A percentile compares a stretch with the other conserved stretches of the same genome.
Evolutionary conservation across 1,284 basidiomycete genomes (phyloP).

Genomic region (Trichosporon sp.): DNA sequence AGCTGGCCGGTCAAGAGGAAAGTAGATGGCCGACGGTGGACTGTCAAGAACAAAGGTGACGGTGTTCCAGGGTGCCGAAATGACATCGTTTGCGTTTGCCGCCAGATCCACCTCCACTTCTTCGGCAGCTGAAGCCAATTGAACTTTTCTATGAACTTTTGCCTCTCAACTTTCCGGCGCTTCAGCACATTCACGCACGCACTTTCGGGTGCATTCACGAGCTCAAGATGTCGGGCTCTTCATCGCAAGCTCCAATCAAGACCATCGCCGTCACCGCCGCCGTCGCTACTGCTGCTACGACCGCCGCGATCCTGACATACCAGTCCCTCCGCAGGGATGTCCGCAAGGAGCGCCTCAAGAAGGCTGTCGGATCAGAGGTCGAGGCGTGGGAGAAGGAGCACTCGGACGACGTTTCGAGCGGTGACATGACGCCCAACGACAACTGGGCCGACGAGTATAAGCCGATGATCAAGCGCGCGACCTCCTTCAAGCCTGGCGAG

Average conservation of each 20-base stretch:
- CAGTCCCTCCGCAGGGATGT: conserved; percentile 53
- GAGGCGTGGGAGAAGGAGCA: conserved; percentile 48
- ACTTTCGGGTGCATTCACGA: not conserved
- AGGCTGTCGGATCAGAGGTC: conserved; percentile 53
- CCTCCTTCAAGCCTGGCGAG: conserved; percentile 49
- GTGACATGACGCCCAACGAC: conserved; percentile 16
- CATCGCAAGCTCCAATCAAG: conserved; percentile 25
- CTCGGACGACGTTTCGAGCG: conserved; percentile 5
- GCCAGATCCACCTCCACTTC: conserved; percentile 19
- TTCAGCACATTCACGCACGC: not conserved
- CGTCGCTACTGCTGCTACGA: conserved; percentile 49
- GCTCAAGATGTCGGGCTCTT: conserved; percentile 7
- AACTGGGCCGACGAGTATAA: conserved; percentile 33
- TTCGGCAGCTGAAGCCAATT: not conserved
- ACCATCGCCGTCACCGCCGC: conserved; percentile 51
- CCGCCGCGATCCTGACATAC: conserved; percentile 51
- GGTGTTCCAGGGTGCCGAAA: conserved; percentile 11
- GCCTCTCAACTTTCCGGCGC: not conserved
- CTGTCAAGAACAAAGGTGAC: conserved; percentile 8
- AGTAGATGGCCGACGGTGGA: not conserved
- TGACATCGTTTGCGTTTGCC: not conserved
- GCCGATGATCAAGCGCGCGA: conserved; percentile 16
- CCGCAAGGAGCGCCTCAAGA: conserved; percentile 51
- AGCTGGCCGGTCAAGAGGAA: not conserved
- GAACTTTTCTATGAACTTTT: conserved; percentile 17